Percentiles rank a stretch among this genome's conserved stretches.
Evolutionary conservation across 1,139 yeast genomes (phyloP).

Genomic region (Hansenula sp.): DNA sequence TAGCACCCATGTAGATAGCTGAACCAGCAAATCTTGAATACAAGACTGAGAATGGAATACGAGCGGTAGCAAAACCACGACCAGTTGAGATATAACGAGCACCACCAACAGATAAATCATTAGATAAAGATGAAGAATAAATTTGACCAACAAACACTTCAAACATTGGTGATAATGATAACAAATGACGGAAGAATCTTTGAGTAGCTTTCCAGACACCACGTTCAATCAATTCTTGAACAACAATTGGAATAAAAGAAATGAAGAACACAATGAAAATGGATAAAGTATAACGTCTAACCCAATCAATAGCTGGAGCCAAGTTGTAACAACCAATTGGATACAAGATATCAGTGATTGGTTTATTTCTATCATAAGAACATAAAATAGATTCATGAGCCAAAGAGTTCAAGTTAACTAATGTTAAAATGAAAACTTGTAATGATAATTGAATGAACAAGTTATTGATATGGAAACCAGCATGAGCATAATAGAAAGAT

Average conservation of each 20-base stretch:
- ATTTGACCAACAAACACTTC: constrained; percentile 99
- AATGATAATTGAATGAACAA: constrained; percentile 92
- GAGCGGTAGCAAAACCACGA: constrained; percentile 98
- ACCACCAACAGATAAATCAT: constrained; percentile 97
- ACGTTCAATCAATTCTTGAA: constrained; percentile 95
- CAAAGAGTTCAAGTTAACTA: constrained; percentile 86
- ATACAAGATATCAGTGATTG: constrained; percentile 75
- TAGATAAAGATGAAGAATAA: constrained; percentile 84
- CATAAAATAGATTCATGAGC: constrained; percentile 90
- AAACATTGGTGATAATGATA: constrained; percentile 91
- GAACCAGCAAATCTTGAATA: constrained; percentile 97
- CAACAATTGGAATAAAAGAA: constrained; percentile 91
- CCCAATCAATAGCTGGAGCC: constrained; percentile 90
- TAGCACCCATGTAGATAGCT: constrained; percentile 94
- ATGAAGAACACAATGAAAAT: constrained; percentile 98
- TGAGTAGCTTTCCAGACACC: constrained; percentile 95
- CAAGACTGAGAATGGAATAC: constrained; percentile 94
- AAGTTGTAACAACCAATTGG: constrained; percentile 96
- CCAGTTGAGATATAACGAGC: constrained; percentile 99
- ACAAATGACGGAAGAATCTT: constrained; percentile 85
- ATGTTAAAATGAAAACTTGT: constrained; percentile 86
- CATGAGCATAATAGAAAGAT: constrained; percentile 97
- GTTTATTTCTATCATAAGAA: constrained; percentile 76
- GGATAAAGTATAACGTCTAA: constrained; percentile 94
- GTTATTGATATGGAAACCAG: constrained; percentile 98